These are phyloP conservation scores for Pseudogymnoascus sp. DNA, from an alignment of 2,329 filamentous ascomycete species.

Conservation along the genomic window DNA sequence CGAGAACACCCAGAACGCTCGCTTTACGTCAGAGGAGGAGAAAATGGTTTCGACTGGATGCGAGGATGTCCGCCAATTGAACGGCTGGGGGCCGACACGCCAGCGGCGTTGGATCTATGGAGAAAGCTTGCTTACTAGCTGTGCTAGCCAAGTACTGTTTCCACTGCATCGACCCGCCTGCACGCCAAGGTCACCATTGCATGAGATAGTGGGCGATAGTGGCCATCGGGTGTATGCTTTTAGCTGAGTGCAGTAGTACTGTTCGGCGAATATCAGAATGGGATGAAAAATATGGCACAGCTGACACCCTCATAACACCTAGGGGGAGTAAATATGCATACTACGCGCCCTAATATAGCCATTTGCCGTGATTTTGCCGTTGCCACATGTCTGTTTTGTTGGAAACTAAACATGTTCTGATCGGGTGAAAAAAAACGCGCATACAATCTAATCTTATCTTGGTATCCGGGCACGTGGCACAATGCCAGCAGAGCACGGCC, in stretches of 20 bases:
- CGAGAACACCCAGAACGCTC: neutral
- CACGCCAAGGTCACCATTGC: neutral
- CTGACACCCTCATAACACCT: neutral
- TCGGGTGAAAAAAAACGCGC: neutral
- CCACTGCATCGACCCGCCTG: neutral
- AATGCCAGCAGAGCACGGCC: neutral
- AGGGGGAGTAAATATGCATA: neutral
- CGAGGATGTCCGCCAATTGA: neutral
- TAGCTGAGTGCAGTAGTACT: neutral
- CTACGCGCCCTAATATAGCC: neutral
- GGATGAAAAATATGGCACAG: neutral
- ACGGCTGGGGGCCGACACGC: neutral
- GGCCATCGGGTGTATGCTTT: neutral
- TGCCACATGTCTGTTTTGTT: neutral
- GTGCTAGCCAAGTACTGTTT: neutral
- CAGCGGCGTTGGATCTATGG: neutral
- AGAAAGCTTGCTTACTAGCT: neutral
- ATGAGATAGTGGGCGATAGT: no score
- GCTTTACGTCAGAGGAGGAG: neutral
- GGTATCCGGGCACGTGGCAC: neutral
- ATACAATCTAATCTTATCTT: conserved; percentile 6
- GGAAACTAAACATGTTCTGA: neutral
- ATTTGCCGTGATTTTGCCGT: neutral
- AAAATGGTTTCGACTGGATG: neutral
- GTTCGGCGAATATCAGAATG: neutral